These are phyloP conservation scores for Melaleuca quinquenervia DNA, from an alignment of 345 rosid species.

Conservation along the genomic window DNA sequence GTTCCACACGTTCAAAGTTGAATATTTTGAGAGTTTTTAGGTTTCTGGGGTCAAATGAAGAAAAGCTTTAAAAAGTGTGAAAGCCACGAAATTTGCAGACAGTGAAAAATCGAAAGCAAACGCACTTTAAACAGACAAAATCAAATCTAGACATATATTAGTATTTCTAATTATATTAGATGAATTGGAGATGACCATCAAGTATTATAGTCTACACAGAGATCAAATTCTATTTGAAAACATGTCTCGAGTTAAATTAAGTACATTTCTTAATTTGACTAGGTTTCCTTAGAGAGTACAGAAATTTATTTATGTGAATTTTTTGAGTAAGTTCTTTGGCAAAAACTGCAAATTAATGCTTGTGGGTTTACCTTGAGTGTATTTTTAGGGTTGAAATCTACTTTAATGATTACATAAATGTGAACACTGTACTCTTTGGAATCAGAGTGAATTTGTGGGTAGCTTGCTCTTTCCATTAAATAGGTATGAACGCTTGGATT, in stretches of 20 bases:
- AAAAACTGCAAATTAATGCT: fast-evolving
- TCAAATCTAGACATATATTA: neutral
- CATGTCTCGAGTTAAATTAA: too few species aligned
- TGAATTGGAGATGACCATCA: neutral
- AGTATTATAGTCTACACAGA: neutral
- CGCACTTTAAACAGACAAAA: neutral
- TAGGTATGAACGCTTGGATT: fast-evolving
- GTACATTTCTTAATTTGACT: neutral
- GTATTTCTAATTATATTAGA: neutral
- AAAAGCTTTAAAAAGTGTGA: neutral
- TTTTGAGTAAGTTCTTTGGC: fast-evolving
- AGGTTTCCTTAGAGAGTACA: neutral
- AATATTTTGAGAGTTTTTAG: neutral
- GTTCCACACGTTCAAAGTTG: neutral
- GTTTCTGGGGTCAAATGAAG: neutral
- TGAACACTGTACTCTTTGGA: fast-evolving
- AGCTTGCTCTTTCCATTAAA: neutral
- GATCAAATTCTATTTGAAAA: neutral
- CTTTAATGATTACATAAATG: neutral
- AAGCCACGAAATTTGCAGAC: neutral
- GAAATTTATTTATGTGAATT: too few species aligned
- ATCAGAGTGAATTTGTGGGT: neutral
- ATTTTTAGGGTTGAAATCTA: neutral
- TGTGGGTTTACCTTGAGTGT: neutral
- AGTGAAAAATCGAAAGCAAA: neutral